A percentile compares a stretch with the other conserved stretches of the same genome.
Evolutionary conservation across 441 rosid species (phyloP).

Genomic region (Gossypium gossypioides): DNA sequence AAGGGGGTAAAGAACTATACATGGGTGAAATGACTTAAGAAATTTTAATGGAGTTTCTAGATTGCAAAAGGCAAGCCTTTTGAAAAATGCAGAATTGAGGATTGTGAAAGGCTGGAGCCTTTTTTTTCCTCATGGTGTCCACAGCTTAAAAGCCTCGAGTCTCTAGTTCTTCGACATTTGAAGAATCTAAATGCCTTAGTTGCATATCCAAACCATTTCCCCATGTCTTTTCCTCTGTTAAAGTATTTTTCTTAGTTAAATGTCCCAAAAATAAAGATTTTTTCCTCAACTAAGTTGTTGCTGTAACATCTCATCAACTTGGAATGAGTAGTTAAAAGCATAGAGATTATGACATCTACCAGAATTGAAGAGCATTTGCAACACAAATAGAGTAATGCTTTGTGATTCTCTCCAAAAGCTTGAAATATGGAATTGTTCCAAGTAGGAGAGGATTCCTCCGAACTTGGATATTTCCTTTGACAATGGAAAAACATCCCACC

Average conservation of each 20-base stretch:
- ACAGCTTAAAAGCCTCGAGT: not conserved
- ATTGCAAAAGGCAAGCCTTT: not conserved
- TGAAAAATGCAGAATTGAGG: not conserved
- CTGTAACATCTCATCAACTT: not conserved
- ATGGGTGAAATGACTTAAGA: not conserved
- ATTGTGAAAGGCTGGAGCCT: not conserved
- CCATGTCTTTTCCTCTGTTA: not conserved
- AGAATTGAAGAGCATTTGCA: not conserved
- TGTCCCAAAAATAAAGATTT: not conserved
- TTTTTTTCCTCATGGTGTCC: not conserved
- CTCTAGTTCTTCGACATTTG: not conserved
- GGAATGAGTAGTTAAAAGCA: not conserved
- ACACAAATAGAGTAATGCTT: not conserved
- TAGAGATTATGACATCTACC: too few relatives aligned
- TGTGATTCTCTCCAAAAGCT: not conserved
- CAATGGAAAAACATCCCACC: not conserved
- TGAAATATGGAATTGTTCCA: not conserved
- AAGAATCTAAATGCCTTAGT: not conserved
- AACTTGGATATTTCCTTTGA: not conserved
- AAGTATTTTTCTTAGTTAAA: too few relatives aligned
- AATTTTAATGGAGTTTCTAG: not conserved
- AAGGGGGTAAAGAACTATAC: too few relatives aligned
- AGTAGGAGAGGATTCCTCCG: not conserved
- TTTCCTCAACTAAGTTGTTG: not conserved
- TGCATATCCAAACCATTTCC: not conserved